Percentiles rank a stretch among this genome's conserved stretches.
phyloP scores from a whole-genome alignment of 2,329 filamentous ascomycete genomes.

The Ophioceras dolichostomum region DNA sequence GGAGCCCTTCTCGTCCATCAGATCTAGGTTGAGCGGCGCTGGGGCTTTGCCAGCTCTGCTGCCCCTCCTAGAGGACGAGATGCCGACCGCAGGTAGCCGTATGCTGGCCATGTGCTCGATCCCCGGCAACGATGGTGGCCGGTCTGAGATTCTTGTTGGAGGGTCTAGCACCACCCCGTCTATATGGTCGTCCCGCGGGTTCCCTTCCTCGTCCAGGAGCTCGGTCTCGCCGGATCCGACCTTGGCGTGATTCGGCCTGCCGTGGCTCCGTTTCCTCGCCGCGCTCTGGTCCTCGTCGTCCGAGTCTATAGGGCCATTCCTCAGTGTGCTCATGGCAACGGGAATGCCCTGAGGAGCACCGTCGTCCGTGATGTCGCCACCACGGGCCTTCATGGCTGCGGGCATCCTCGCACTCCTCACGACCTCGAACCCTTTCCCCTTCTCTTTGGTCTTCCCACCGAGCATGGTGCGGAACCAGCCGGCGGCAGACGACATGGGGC shows the following conservation, averaged over 20 bases:
- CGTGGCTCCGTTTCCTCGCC: slow-evolving; percentile 15
- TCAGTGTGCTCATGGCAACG: slow-evolving; percentile 47
- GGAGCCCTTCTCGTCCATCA: slow-evolving; percentile 13
- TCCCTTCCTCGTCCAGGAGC: slow-evolving; percentile 32
- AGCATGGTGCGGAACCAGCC: slow-evolving; percentile 79
- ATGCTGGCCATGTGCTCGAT: slow-evolving; percentile 48
- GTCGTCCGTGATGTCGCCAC: slow-evolving; percentile 48
- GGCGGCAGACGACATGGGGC: slow-evolving; percentile 76
- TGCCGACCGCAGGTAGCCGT: slow-evolving; percentile 50
- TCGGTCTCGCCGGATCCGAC: slow-evolving; percentile 19
- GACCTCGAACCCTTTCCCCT: slow-evolving; percentile 93
- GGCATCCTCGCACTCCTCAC: slow-evolving; percentile 83
- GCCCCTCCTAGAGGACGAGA: slow-evolving; percentile 33
- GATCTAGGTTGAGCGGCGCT: slow-evolving; percentile 4
- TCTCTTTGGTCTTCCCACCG: slow-evolving; percentile 81
- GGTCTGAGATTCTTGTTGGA: slow-evolving; percentile 32
- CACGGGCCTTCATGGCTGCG: slow-evolving; percentile 52
- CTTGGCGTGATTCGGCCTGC: slow-evolving; percentile 14
- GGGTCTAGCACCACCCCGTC: slow-evolving; percentile 25
- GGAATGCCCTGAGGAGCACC: slow-evolving; percentile 55
- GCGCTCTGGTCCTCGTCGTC: slow-evolving; percentile 39
- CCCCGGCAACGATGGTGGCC: slow-evolving; percentile 44
- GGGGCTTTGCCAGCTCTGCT: not conserved
- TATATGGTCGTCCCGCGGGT: slow-evolving; percentile 31
- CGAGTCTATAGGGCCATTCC: slow-evolving; percentile 51